phyloP scores from a whole-genome alignment of 495 filamentous ascomycete species.

The Parathielavia hyrcaniae region DNA sequence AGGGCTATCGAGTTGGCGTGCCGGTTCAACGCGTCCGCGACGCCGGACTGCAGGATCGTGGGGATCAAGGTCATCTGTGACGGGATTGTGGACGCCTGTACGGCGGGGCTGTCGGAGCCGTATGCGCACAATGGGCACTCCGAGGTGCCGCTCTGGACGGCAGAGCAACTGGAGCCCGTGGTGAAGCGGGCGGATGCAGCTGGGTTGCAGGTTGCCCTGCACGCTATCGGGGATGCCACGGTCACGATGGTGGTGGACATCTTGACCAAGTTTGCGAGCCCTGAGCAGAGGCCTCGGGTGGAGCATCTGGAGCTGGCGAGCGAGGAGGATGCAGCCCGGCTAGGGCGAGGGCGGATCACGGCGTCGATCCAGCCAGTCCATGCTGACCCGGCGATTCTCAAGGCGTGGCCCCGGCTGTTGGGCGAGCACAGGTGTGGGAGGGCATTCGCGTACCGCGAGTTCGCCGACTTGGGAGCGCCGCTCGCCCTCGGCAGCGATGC shows the following conservation, averaged over 20 bases:
- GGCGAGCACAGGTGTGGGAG: conserved; percentile 47
- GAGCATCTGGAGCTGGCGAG: conserved; percentile 58
- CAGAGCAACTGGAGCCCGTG: conserved; percentile 47
- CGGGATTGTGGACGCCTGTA: conserved; percentile 62
- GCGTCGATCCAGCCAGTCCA: conserved; percentile 62
- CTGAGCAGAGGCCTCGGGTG: conserved; percentile 50
- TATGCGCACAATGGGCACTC: conserved; percentile 46
- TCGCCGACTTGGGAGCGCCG: conserved; percentile 46
- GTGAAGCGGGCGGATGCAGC: conserved; percentile 49
- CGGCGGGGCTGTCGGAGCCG: conserved; percentile 55
- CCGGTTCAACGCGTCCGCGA: conserved; percentile 42
- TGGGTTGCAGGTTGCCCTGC: conserved; percentile 57
- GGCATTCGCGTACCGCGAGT: conserved; percentile 58
- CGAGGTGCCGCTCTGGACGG: conserved; percentile 52
- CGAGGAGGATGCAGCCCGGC: conserved; percentile 45
- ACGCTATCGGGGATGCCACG: conserved; percentile 59
- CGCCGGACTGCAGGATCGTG: conserved; percentile 51
- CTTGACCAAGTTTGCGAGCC: conserved; percentile 41
- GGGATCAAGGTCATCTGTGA: conserved; percentile 68
- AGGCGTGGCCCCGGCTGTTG: conserved; percentile 52
- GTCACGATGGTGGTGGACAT: conserved; percentile 51
- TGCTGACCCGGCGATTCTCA: conserved; percentile 55
- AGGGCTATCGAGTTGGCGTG: conserved; percentile 51
- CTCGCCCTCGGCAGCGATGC: conserved; percentile 57
- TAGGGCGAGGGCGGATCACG: conserved; percentile 52